Conservation (phyloP, 2,329 filamentous ascomycete genomes). For the Arachnomyces sp. region DNA sequence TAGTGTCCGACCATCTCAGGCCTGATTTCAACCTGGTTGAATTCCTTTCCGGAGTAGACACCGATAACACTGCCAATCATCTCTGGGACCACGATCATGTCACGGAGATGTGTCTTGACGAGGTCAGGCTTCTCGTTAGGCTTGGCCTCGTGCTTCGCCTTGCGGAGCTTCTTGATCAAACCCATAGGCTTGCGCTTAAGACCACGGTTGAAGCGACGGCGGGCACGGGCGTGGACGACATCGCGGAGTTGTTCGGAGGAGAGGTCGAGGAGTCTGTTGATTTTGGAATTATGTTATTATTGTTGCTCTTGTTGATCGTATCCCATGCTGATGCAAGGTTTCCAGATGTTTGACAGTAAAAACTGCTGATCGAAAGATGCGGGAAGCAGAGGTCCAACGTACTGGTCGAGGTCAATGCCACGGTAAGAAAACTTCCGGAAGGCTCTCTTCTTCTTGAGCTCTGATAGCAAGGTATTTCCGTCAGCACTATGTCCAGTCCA, state of each 20-base stretch:
- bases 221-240: slow-evolving; percentile 98
- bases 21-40: slow-evolving; percentile 99
- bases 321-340: slow-evolving; percentile 6
- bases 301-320: slow-evolving; percentile 4
- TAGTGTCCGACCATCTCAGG: slow-evolving; percentile 99
- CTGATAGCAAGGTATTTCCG: slow-evolving; percentile 37
- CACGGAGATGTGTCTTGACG: slow-evolving; percentile 98
- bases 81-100: slow-evolving; percentile 99
- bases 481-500: slow-evolving; percentile 14
- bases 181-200: slow-evolving; percentile 99
- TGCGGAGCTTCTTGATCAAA: slow-evolving; percentile 99
- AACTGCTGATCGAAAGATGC: slow-evolving; percentile 1
- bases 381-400: slow-evolving; percentile 42
- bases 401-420: slow-evolving; percentile 99
- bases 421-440: slow-evolving; percentile 99
- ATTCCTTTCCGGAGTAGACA: slow-evolving; percentile 99
- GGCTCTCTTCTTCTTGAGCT: slow-evolving; percentile 99
- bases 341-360: slow-evolving; percentile 1
- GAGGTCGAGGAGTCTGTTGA: slow-evolving; percentile 87
- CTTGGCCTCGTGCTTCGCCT: slow-evolving; percentile 97
- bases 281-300: slow-evolving; percentile 8
- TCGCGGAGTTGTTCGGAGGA: slow-evolving; percentile 97
- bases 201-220: slow-evolving; percentile 98
- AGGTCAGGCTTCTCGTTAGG: slow-evolving; percentile 99
- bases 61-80: slow-evolving; percentile 99